A percentile compares a stretch with the other conserved stretches of the same genome.
phyloP scores from a whole-genome alignment of 2,329 filamentous ascomycete genomes.

The Penicillium sp. region DNA sequence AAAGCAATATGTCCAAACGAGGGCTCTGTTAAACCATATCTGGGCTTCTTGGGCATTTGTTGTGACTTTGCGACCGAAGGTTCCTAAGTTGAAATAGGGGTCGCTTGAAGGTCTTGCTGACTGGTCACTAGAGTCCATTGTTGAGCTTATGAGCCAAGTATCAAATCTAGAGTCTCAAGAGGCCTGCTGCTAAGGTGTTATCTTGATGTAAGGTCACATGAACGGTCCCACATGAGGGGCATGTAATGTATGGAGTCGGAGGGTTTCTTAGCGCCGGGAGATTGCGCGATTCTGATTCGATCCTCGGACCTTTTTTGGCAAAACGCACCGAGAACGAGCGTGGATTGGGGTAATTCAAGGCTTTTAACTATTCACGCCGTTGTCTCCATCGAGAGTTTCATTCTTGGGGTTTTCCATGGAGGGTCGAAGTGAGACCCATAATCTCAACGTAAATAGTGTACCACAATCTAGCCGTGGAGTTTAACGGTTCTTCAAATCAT shows the following conservation, averaged over 20 bases:
- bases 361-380: too few relatives aligned
- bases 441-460: too few relatives aligned
- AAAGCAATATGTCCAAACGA: constrained; percentile 37
- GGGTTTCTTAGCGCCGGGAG: constrained; percentile 9
- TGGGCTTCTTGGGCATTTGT: constrained; percentile 31
- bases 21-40: constrained; percentile 33
- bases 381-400: too few relatives aligned
- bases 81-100: constrained; percentile 32
- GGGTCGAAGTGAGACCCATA: too few relatives aligned
- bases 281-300: constrained; percentile 8
- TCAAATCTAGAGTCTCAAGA: neutral
- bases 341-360: neutral
- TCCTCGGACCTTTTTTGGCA: constrained; percentile 10
- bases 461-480: neutral
- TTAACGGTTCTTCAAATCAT: constrained; percentile 30
- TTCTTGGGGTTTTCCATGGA: too few relatives aligned
- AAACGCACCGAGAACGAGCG: neutral
- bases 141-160: neutral
- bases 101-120: constrained; percentile 14
- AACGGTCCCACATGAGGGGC: neutral
- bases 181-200: neutral
- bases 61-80: constrained; percentile 34
- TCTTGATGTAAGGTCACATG: constrained; percentile 7
- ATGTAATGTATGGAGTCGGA: constrained; percentile 10
- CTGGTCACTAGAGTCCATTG: neutral